Evolutionary conservation across 2,329 filamentous ascomycete genomes (phyloP).

Genomic region (Eutypa lata): DNA sequence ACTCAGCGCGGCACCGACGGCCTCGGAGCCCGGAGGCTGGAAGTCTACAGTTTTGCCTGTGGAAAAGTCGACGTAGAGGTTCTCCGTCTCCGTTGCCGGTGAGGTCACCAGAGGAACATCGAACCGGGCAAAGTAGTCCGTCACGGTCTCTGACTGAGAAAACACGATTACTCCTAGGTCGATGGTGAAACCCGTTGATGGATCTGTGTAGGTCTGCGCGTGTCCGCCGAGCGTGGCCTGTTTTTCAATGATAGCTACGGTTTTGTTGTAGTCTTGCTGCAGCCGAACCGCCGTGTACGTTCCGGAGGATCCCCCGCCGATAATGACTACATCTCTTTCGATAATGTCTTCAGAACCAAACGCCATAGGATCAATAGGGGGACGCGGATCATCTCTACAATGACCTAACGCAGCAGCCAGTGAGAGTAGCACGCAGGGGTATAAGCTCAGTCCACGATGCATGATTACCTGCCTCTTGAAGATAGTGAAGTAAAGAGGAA

Average conservation of each 20-base stretch:
- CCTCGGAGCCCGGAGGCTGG: background rate
- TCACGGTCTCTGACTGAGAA: slow-evolving; percentile 1
- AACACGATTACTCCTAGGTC: slow-evolving; percentile 6
- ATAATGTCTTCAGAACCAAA: no score
- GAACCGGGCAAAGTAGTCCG: slow-evolving; percentile 6
- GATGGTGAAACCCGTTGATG: slow-evolving; percentile 2
- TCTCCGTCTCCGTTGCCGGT: background rate
- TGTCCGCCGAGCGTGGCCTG: slow-evolving; percentile 26
- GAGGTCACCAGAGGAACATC: background rate
- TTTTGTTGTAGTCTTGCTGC: slow-evolving; percentile 25
- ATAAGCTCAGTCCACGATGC: no score
- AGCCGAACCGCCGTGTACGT: slow-evolving; percentile 31
- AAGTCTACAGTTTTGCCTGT: slow-evolving; percentile 1
- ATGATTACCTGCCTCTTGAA: no score
- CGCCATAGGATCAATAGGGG: no score
- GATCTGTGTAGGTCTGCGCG: slow-evolving; percentile 9
- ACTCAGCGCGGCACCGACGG: background rate
- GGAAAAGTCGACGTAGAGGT: slow-evolving; percentile 6
- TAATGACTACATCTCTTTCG: slow-evolving; percentile 27
- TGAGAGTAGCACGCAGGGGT: no score
- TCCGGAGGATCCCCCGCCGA: slow-evolving; percentile 33
- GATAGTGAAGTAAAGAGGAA: no score
- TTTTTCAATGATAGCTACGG: slow-evolving; percentile 34
- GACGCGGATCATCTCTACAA: no score
- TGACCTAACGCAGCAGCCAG: no score